phyloP scores from a whole-genome alignment of 169 alveolate genomes.

The Plasmodium gallinaceum region DNA sequence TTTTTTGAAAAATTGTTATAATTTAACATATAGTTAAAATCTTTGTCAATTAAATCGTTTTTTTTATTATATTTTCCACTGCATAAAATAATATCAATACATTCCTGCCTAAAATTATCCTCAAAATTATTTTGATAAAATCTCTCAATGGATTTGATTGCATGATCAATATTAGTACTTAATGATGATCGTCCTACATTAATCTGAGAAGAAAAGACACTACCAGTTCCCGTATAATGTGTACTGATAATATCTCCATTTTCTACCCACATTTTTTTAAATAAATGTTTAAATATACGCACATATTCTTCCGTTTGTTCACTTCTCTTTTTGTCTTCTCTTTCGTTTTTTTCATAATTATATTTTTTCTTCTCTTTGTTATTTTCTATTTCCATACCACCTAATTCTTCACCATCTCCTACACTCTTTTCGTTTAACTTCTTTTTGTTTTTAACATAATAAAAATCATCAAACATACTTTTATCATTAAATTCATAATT shows the following conservation, averaged over 20 bases:
- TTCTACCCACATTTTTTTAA: constrained; percentile 93
- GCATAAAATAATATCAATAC: constrained; percentile 88
- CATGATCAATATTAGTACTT: constrained; percentile 90
- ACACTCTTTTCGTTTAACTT: not conserved
- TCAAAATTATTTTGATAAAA: constrained; percentile 90
- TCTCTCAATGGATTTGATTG: constrained; percentile 88
- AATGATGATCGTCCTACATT: constrained; percentile 91
- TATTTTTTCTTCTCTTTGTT: constrained; percentile 16
- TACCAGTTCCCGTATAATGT: constrained; percentile 95
- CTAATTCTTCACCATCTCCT: not conserved
- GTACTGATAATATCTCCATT: constrained; percentile 94
- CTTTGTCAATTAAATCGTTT: constrained; percentile 25
- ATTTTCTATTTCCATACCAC: constrained; percentile 23
- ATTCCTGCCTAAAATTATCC: constrained; percentile 91
- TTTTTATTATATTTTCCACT: constrained; percentile 79
- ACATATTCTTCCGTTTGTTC: constrained; percentile 60
- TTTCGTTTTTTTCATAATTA: constrained; percentile 16
- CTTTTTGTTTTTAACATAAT: constrained; percentile 6
- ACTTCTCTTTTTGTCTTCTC: constrained; percentile 1
- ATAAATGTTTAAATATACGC: constrained; percentile 80
- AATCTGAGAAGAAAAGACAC: constrained; percentile 93
- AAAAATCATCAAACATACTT: constrained; percentile 21
- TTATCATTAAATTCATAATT: constrained; percentile 31
- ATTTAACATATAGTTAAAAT: constrained; percentile 46
- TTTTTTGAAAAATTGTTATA: constrained; percentile 8